Base-by-base conservation (phyloP, 176 grass and related monocot genomes). In the Secale cereale region DNA sequence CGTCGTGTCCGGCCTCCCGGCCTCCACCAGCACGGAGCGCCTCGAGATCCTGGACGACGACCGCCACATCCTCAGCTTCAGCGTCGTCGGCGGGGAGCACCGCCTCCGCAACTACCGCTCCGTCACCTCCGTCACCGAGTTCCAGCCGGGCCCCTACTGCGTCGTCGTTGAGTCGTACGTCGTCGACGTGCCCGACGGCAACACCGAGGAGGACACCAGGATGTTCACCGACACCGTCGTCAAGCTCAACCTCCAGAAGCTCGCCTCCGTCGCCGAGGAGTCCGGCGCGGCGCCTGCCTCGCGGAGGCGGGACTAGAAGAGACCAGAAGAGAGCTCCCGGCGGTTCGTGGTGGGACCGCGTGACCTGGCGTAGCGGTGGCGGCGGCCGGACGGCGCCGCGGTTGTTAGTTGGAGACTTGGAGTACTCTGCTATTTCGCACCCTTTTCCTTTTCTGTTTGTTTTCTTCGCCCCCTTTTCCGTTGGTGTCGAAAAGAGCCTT, bases 211-310 rank as follows among this genome's bases (percentile, higher is more conserved):
- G 61, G 92, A 97, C 80, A 94, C 94, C n/a, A 70, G 90, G 40
- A 90, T 97, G 90, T 92, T 92, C 81, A 85, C 90, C 1, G 92
- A 94, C 78, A 89, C 87, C 54, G 94, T 91, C 70, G 94, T 92
- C 61, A 91, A 88, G 85, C 89, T 97, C 74, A 92, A 97, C 83
- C 85, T 97, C 30, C 95, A 94, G 80, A 90, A 92, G 70, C 89
- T 93, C 59, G 72, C 89, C 3, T 36, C 90, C 54, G 76, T 91
- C 37, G 89, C 92, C 46, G 87, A 85, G 36, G 50, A 81, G 3
- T 61, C 87, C 22, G 77, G 35, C 0, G 33, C 81, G 0, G 81
- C 63, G 50, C 3, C 75, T 25, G 62, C 33, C 27, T 57, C 79
- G 45, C 45, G 79, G 45, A 22, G 40, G 19, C 41, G 40, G 3